Evolutionary conservation across 2,329 filamentous ascomycete species (phyloP).

Genomic region (Alternaria dauci): DNA sequence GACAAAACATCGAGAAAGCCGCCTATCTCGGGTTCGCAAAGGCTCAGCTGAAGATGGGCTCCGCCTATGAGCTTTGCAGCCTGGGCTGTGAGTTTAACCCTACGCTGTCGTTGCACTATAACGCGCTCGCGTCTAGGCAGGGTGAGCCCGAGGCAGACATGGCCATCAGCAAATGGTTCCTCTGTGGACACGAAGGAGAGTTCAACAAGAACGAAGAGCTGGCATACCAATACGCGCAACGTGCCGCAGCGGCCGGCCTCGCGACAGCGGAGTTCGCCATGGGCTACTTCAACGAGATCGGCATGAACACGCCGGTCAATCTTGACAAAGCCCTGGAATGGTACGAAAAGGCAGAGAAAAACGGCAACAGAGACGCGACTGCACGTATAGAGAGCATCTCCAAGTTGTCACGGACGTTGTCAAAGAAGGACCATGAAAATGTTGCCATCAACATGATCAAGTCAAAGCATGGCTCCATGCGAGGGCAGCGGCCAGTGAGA

Average conservation of each 20-base stretch:
- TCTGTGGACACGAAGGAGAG: slow-evolving; percentile 90
- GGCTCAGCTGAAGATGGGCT: slow-evolving; percentile 96
- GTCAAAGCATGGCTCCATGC: slow-evolving; percentile 62
- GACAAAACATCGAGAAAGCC: slow-evolving; percentile 93
- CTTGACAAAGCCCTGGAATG: slow-evolving; percentile 82
- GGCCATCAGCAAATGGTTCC: slow-evolving; percentile 97
- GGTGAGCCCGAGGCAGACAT: slow-evolving; percentile 93
- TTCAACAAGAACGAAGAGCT: slow-evolving; percentile 96
- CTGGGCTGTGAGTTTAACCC: slow-evolving; percentile 95
- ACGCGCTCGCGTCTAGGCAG: slow-evolving; percentile 88
- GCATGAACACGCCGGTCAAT: slow-evolving; percentile 87
- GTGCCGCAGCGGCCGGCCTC: slow-evolving; percentile 82
- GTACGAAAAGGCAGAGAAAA: slow-evolving; percentile 89
- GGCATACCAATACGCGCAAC: slow-evolving; percentile 87
- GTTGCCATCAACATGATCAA: slow-evolving; percentile 88
- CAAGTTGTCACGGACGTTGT: slow-evolving; percentile 77
- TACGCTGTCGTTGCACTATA: slow-evolving; percentile 92
- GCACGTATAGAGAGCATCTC: slow-evolving; percentile 84
- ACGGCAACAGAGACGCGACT: slow-evolving; percentile 89
- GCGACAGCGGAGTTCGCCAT: slow-evolving; percentile 94
- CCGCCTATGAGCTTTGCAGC: slow-evolving; percentile 92
- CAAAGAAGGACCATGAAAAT: slow-evolving; percentile 90
- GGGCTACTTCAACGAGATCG: slow-evolving; percentile 97
- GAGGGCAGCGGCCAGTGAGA: slow-evolving; percentile 57
- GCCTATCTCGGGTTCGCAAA: slow-evolving; percentile 96